phyloP scores from a whole-genome alignment of 2,329 filamentous ascomycete species.

The Colletotrichum karsti region DNA sequence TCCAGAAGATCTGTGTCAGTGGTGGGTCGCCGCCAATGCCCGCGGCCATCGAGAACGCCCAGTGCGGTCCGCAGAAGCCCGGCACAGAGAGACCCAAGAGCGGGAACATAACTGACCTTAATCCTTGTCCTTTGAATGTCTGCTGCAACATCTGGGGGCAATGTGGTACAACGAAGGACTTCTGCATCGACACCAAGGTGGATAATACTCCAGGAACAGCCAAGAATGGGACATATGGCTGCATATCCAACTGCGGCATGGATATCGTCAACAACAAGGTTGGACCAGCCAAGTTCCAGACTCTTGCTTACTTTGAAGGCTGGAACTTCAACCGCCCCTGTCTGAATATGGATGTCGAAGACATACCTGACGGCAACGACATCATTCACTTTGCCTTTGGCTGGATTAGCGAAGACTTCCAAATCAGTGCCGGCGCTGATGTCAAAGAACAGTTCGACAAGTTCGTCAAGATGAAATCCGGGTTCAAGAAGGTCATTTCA shows the following conservation, averaged over 20 bases:
- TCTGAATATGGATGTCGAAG: constrained; percentile 42
- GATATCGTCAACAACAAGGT: constrained; percentile 14
- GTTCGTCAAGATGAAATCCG: constrained; percentile 39
- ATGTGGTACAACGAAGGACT: constrained; percentile 54
- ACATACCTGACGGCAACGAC: no score
- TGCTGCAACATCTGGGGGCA: constrained; percentile 53
- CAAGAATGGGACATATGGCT: constrained; percentile 31
- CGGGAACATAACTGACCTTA: constrained; percentile 32
- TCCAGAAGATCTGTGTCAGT: constrained; percentile 46
- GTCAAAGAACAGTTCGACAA: constrained; percentile 39
- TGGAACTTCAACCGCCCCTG: constrained; percentile 30
- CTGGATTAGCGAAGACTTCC: constrained; percentile 31
- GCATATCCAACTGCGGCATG: constrained; percentile 23
- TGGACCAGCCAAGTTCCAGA: background rate
- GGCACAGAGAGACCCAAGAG: constrained; percentile 40
- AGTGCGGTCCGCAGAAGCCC: constrained; percentile 52
- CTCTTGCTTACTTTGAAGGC: constrained; percentile 43
- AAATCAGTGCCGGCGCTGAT: background rate
- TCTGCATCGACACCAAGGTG: constrained; percentile 44
- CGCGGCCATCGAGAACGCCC: constrained; percentile 41
- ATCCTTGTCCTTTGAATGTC: constrained; percentile 46
- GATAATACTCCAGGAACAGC: constrained; percentile 31
- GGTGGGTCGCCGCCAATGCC: constrained; percentile 50
- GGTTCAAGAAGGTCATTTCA: constrained; percentile 49
- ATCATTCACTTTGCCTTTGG: constrained; percentile 45